Evolutionary conservation across 1,284 basidiomycete genomes (phyloP).

Genomic region (Phaffia rhodozyma): DNA sequence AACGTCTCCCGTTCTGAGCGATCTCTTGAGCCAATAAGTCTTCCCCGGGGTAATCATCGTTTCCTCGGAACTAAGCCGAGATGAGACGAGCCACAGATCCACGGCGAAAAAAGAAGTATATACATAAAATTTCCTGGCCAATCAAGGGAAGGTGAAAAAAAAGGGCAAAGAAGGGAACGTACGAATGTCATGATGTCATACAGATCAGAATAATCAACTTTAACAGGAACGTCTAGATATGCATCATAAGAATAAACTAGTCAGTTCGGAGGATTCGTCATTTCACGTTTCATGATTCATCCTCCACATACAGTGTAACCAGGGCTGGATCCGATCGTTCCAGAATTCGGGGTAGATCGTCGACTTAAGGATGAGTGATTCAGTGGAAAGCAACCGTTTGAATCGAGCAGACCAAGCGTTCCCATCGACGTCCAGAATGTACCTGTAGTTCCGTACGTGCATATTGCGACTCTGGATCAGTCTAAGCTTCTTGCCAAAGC

Average conservation of each 20-base stretch:
- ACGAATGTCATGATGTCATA: constrained; percentile 14
- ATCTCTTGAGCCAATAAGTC: constrained; percentile 8
- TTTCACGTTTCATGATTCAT: not conserved
- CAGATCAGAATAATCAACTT: constrained; percentile 16
- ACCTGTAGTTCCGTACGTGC: not conserved
- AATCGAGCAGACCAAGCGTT: constrained; percentile 16
- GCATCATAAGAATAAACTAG: not conserved
- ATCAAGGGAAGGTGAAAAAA: not conserved
- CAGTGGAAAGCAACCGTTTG: not conserved
- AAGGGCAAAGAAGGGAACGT: not conserved
- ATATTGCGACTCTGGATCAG: not conserved
- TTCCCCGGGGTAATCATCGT: constrained; percentile 2
- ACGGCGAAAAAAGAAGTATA: no score
- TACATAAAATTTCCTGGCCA: no score
- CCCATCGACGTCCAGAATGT: not conserved
- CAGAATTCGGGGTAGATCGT: not conserved
- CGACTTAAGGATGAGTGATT: not conserved
- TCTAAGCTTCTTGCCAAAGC: not conserved
- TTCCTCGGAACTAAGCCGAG: constrained; percentile 6
- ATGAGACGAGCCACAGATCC: no score
- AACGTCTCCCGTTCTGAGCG: constrained; percentile 2
- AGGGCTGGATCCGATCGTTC: not conserved
- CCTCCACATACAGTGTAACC: not conserved
- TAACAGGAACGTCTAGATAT: not conserved
- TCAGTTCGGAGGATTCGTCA: not conserved